These are phyloP conservation scores for Dactylonectria estremocensis DNA, from an alignment of 2,329 filamentous ascomycete species.

Conservation along the genomic window DNA sequence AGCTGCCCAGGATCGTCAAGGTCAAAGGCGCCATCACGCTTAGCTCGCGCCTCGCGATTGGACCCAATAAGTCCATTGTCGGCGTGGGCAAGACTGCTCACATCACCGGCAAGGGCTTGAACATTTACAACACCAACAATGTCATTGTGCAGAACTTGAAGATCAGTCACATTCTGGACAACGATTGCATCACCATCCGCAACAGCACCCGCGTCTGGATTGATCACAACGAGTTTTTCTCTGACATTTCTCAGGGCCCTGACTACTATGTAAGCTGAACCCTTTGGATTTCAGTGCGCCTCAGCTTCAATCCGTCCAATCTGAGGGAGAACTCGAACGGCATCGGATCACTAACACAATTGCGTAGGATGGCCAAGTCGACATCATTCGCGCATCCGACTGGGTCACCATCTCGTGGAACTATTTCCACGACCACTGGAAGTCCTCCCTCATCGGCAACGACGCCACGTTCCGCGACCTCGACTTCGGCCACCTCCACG, in stretches of 20 bases:
- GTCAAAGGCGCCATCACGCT: constrained; percentile 53
- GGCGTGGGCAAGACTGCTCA: constrained; percentile 54
- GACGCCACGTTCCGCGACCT: constrained; percentile 56
- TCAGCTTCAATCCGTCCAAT: background rate
- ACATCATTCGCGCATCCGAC: constrained; percentile 61
- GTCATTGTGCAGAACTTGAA: constrained; percentile 59
- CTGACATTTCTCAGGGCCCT: constrained; percentile 56
- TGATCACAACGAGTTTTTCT: constrained; percentile 64
- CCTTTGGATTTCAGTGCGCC: background rate
- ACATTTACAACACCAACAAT: constrained; percentile 54
- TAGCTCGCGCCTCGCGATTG: constrained; percentile 58
- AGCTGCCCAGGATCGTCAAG: constrained; percentile 56
- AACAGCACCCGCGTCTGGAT: constrained; percentile 63
- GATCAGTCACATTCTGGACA: constrained; percentile 55
- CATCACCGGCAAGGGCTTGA: constrained; percentile 55
- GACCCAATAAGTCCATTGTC: constrained; percentile 62
- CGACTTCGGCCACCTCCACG: constrained; percentile 60
- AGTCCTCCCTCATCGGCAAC: constrained; percentile 62
- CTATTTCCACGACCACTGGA: constrained; percentile 66
- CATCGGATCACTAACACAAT: background rate
- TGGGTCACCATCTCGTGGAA: constrained; percentile 64
- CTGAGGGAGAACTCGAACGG: fast-evolving
- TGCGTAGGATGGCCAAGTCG: constrained; percentile 60
- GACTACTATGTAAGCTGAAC: constrained; percentile 52
- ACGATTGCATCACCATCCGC: constrained; percentile 61